These are phyloP conservation scores for Colletotrichum limetticola DNA, from an alignment of 2,329 filamentous ascomycete genomes.

Conservation along the genomic window DNA sequence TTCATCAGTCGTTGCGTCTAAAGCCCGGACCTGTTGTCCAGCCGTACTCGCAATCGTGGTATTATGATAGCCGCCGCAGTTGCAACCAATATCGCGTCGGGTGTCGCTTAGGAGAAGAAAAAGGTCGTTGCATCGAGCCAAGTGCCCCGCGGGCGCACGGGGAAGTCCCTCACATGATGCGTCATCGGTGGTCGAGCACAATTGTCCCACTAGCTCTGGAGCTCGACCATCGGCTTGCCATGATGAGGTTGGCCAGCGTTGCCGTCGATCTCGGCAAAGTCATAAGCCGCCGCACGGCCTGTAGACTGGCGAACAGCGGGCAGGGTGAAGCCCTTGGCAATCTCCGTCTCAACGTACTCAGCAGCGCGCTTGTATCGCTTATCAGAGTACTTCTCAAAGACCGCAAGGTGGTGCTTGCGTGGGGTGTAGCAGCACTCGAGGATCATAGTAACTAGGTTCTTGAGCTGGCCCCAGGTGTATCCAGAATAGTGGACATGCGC, in stretches of 20 bases:
- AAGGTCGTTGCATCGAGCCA: conserved; percentile 13
- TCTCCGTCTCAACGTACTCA: conserved; percentile 79
- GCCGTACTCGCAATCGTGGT: conserved; percentile 3
- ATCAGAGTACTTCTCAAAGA: conserved; percentile 93
- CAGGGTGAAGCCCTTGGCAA: conserved; percentile 69
- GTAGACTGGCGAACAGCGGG: conserved; percentile 54
- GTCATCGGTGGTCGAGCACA: conserved; percentile 17
- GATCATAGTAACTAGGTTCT: conserved; percentile 80
- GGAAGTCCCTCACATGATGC: conserved; percentile 9
- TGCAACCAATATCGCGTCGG: not conserved
- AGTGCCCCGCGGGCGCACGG: conserved; percentile 2
- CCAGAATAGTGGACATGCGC: conserved; percentile 93
- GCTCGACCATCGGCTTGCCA: conserved; percentile 31
- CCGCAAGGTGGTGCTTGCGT: conserved; percentile 82
- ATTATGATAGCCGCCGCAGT: conserved; percentile 5
- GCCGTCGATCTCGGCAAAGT: conserved; percentile 27
- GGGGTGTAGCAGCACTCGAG: conserved; percentile 89
- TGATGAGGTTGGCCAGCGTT: conserved; percentile 22
- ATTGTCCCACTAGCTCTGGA: conserved; percentile 34
- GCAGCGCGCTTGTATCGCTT: conserved; percentile 89
- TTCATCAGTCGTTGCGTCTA: conserved; percentile 19
- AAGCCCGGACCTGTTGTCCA: not conserved
- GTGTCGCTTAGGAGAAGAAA: conserved; percentile 19
- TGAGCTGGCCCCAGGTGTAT: conserved; percentile 88
- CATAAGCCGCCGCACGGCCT: conserved; percentile 36